Conservation (phyloP, 2,329 filamentous ascomycete species). For the Colletotrichum sp. region DNA sequence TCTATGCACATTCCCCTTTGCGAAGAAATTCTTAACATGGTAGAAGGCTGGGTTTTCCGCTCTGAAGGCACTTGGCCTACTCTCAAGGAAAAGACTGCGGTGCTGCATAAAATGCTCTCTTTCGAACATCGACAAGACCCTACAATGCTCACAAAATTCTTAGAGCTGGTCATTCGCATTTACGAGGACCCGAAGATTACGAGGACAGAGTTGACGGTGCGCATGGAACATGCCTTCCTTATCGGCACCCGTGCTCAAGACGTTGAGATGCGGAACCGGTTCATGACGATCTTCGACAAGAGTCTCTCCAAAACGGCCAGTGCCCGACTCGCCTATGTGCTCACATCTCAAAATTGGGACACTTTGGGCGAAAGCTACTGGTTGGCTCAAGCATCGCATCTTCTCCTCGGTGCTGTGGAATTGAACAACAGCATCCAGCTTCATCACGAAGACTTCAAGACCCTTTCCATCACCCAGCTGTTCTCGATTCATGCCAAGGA, state of each 20-base stretch:
- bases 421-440: constrained; percentile 80
- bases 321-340: constrained; percentile 85
- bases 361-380: constrained; percentile 94
- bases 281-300: constrained; percentile 95
- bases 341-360: constrained; percentile 96
- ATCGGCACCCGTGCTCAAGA: constrained; percentile 93
- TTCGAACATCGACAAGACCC: constrained; percentile 87
- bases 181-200: constrained; percentile 98
- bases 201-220: constrained; percentile 91
- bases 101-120: constrained; percentile 97
- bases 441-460: constrained; percentile 82
- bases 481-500: constrained; percentile 79
- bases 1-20: constrained; percentile 87
- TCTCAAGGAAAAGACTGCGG: constrained; percentile 97
- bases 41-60: constrained; percentile 95
- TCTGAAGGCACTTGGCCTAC: constrained; percentile 96
- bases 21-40: constrained; percentile 91
- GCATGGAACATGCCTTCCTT: constrained; percentile 97
- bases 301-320: constrained; percentile 93
- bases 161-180: constrained; percentile 95
- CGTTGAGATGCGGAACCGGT: constrained; percentile 95
- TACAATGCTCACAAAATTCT: constrained; percentile 87
- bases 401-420: constrained; percentile 90
- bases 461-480: constrained; percentile 75
- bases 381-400: constrained; percentile 92